These are phyloP conservation scores for Fusarium vanettenii DNA, from an alignment of 2,329 filamentous ascomycete species.

Conservation along the genomic window DNA sequence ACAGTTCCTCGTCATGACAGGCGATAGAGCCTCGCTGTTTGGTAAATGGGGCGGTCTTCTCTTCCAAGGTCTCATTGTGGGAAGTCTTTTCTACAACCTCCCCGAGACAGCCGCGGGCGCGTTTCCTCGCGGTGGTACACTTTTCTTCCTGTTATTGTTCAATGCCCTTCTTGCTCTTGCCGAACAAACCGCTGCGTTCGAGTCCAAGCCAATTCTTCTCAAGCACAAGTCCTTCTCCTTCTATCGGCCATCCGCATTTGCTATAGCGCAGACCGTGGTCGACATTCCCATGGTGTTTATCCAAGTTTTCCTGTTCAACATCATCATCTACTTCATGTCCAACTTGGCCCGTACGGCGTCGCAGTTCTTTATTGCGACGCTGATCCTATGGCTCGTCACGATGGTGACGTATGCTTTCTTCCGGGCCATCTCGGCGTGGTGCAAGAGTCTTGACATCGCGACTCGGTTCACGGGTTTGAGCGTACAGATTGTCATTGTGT, in stretches of 20 bases:
- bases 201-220: constrained; percentile 71
- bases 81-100: constrained; percentile 81
- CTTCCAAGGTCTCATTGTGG: constrained; percentile 79
- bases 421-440: constrained; percentile 68
- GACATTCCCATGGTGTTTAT: constrained; percentile 72
- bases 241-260: constrained; percentile 69
- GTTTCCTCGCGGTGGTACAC: constrained; percentile 63
- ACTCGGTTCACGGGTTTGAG: constrained; percentile 67
- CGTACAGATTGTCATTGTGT: constrained; percentile 74
- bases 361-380: constrained; percentile 74
- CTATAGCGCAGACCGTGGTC: constrained; percentile 65
- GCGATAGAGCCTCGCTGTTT: constrained; percentile 79
- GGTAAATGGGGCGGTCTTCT: constrained; percentile 86
- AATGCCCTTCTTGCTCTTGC: constrained; percentile 76
- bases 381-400: constrained; percentile 70
- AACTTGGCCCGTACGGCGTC: constrained; percentile 74
- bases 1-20: constrained; percentile 83
- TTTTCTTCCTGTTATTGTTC: constrained; percentile 67
- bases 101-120: constrained; percentile 70
- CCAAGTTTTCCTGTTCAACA: constrained; percentile 75
- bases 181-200: constrained; percentile 75
- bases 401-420: constrained; percentile 70
- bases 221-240: constrained; percentile 80
- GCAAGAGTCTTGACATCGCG: constrained; percentile 71
- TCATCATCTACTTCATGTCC: constrained; percentile 83